A percentile compares a stretch with the other conserved stretches of the same genome.
Evolutionary conservation across 768 basidiomycete species (phyloP).

Genomic region (Paxillus ammoniavirescens): DNA sequence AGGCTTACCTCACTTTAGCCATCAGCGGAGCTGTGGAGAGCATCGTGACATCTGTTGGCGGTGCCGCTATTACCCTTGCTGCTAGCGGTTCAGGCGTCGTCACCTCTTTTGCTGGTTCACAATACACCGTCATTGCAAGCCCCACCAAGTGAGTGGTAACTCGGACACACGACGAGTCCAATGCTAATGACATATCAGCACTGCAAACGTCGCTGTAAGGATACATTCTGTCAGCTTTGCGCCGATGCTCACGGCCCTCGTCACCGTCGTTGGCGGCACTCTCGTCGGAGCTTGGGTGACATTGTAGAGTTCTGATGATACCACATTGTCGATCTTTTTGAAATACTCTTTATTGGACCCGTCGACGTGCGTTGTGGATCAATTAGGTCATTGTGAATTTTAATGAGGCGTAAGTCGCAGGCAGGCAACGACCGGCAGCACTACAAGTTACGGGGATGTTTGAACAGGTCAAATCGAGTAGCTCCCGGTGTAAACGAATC

Average conservation of each 20-base stretch:
- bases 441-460: background rate
- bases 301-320: slow-evolving; percentile 18
- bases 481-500: background rate
- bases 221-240: slow-evolving; percentile 13
- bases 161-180: background rate
- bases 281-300: slow-evolving; percentile 41
- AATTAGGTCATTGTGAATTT: background rate
- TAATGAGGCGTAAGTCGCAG: background rate
- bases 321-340: background rate
- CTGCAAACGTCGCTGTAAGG: slow-evolving; percentile 14
- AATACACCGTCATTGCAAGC: slow-evolving; percentile 45
- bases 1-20: slow-evolving; percentile 36
- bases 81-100: slow-evolving; percentile 35
- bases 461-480: background rate
- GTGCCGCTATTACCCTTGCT: slow-evolving; percentile 60
- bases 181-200: slow-evolving; percentile 5
- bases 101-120: slow-evolving; percentile 52
- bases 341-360: slow-evolving; percentile 1
- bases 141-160: slow-evolving; percentile 12
- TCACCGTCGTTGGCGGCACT: slow-evolving; percentile 29
- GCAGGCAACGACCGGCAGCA: too few species aligned
- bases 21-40: slow-evolving; percentile 52
- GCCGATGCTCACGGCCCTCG: slow-evolving; percentile 29
- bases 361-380: background rate
- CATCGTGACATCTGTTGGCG: slow-evolving; percentile 57